Percentiles rank a stretch among this genome's conserved stretches.
Evolutionary conservation across 495 filamentous ascomycete genomes (phyloP).

Genomic region (Hamigera avellanea): DNA sequence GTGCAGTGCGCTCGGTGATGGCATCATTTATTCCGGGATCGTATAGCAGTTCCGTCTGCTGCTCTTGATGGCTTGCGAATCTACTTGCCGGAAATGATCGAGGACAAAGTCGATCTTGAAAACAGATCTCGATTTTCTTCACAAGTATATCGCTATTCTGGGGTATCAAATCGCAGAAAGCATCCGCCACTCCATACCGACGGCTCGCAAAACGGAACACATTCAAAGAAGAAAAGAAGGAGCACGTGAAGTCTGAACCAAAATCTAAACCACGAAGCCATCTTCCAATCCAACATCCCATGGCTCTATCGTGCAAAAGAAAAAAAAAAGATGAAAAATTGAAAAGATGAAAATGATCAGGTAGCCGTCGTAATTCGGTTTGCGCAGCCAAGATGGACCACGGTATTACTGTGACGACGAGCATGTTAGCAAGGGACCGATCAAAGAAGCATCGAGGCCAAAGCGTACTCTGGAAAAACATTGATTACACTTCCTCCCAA

Average conservation of each 20-base stretch:
- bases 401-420: constrained; percentile 34
- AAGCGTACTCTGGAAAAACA: constrained; percentile 53
- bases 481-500: constrained; percentile 82
- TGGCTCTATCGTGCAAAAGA: too few species aligned
- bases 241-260: too few species aligned
- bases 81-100: too few species aligned
- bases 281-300: too few species aligned
- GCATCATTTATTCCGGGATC: too few species aligned
- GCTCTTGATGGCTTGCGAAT: too few species aligned
- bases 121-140: not conserved
- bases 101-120: too few species aligned
- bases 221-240: not conserved
- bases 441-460: not conserved
- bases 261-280: too few species aligned
- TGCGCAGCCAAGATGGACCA: constrained; percentile 79
- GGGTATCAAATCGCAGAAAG: constrained; percentile 30
- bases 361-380: constrained; percentile 23
- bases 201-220: not conserved
- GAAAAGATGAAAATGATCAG: constrained; percentile 10
- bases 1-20: too few species aligned
- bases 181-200: constrained; percentile 12
- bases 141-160: constrained; percentile 17
- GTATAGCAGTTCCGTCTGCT: too few species aligned
- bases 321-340: constrained; percentile 4
- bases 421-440: not conserved